These are phyloP conservation scores for Amaranthus palmeri DNA, from an alignment of 148 eudicot genomes.

Conservation along the genomic window DNA sequence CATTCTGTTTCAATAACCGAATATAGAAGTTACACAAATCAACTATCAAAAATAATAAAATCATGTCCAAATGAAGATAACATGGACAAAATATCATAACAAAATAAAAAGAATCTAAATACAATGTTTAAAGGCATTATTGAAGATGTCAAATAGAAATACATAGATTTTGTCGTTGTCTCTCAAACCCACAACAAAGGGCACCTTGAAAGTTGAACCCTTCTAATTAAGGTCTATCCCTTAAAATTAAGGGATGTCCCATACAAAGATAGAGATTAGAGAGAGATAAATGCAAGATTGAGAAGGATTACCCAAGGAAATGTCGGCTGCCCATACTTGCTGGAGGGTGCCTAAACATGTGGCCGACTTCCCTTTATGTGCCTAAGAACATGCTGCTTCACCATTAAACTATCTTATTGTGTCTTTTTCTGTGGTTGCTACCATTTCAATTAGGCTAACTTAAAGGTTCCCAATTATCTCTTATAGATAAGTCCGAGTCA, in stretches of 20 bases:
- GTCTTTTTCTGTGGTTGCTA: background rate
- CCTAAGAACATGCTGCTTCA: background rate
- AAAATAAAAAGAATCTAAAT: conserved; percentile 11
- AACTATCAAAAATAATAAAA: conserved; percentile 4
- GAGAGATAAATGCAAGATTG: background rate
- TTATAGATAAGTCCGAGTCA: too few species aligned
- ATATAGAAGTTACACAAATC: background rate
- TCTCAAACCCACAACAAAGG: conserved; percentile 14
- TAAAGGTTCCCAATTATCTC: background rate
- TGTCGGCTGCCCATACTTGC: conserved; percentile 28
- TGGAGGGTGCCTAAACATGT: conserved; percentile 25
- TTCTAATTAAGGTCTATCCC: conserved; percentile 2
- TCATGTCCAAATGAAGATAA: conserved; percentile 13
- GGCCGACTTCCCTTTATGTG: conserved; percentile 9
- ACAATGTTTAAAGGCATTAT: conserved; percentile 15
- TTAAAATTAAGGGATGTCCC: background rate
- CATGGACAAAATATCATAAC: conserved; percentile 8
- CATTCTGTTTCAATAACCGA: background rate
- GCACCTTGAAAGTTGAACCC: conserved; percentile 3
- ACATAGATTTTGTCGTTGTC: conserved; percentile 25
- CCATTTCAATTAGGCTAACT: background rate
- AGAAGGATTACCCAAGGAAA: conserved; percentile 10
- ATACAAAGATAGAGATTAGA: background rate
- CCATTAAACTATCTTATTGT: background rate
- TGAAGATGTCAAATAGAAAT: background rate